A percentile compares a stretch with the other conserved stretches of the same genome.
Evolutionary conservation across 495 filamentous ascomycete species (phyloP).

Genomic region (Podospora appendiculata): DNA sequence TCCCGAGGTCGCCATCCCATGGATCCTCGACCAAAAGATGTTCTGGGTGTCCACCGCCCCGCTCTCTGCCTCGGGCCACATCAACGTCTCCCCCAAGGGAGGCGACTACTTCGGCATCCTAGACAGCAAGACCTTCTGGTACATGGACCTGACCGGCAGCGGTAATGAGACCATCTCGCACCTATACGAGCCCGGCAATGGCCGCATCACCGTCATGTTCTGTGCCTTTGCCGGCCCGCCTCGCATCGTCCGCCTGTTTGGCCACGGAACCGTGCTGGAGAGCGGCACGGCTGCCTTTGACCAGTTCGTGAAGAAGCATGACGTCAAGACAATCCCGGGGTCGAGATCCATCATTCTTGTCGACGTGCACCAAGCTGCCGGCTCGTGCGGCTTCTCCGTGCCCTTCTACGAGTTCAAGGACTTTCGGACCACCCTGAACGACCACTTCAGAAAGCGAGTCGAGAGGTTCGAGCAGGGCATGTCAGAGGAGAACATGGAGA

Average conservation of each 20-base stretch:
- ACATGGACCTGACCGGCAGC: constrained; percentile 63
- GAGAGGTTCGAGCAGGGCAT: constrained; percentile 33
- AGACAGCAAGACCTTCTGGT: constrained; percentile 52
- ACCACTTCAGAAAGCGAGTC: constrained; percentile 38
- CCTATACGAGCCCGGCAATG: constrained; percentile 59
- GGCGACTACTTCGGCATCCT: constrained; percentile 54
- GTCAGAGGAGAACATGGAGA: constrained; percentile 42
- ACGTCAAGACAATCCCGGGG: constrained; percentile 34
- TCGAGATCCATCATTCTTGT: constrained; percentile 57
- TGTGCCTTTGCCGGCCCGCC: constrained; percentile 57
- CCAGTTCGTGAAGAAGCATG: constrained; percentile 37
- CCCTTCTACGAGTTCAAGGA: constrained; percentile 45
- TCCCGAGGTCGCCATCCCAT: constrained; percentile 44
- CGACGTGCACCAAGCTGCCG: constrained; percentile 56
- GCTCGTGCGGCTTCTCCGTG: constrained; percentile 46
- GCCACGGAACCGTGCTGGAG: constrained; percentile 59
- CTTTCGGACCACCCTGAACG: constrained; percentile 38
- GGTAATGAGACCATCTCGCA: constrained; percentile 68
- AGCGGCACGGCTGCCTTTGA: constrained; percentile 39
- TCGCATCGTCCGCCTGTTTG: constrained; percentile 64
- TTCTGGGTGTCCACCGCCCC: constrained; percentile 67
- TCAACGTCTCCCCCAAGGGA: constrained; percentile 70
- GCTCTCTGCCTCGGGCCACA: constrained; percentile 41
- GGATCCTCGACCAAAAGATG: constrained; percentile 54
- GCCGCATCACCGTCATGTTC: constrained; percentile 64